phyloP scores from a whole-genome alignment of 352 stramenopile species.

The Pythium volutum region DNA sequence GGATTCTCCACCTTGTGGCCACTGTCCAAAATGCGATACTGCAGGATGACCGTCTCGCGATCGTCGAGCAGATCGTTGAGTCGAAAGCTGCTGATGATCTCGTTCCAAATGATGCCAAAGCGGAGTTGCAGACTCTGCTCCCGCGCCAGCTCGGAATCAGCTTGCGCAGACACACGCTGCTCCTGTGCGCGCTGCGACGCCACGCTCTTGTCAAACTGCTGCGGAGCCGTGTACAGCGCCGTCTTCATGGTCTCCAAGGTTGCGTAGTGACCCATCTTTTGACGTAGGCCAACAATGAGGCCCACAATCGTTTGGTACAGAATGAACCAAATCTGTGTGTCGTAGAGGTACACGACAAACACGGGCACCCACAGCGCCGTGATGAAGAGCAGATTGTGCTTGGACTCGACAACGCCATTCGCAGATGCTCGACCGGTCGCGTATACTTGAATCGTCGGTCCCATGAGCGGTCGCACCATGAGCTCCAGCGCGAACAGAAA shows the following conservation, averaged over 20 bases:
- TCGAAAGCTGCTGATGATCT: constrained; percentile 88
- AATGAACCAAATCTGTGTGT: constrained; percentile 85
- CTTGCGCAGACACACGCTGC: constrained; percentile 18
- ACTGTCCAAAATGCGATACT: constrained; percentile 85
- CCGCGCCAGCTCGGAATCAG: not conserved
- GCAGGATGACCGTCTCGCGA: constrained; percentile 81
- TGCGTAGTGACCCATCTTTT: constrained; percentile 81
- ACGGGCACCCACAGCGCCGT: constrained; percentile 73
- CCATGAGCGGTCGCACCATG: constrained; percentile 96
- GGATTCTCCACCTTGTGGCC: constrained; percentile 79
- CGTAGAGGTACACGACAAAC: constrained; percentile 85
- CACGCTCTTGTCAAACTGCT: constrained; percentile 75
- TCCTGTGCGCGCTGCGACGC: constrained; percentile 70
- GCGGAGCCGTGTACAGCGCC: constrained; percentile 58
- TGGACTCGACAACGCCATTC: constrained; percentile 63
- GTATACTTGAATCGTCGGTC: constrained; percentile 94
- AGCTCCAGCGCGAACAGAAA: constrained; percentile 97
- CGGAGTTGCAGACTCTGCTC: constrained; percentile 61
- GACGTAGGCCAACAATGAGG: constrained; percentile 65
- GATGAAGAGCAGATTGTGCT: constrained; percentile 83
- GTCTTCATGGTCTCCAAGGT: constrained; percentile 61
- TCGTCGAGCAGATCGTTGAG: constrained; percentile 85
- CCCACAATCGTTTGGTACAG: constrained; percentile 80
- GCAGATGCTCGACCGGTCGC: constrained; percentile 54
- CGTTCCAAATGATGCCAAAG: constrained; percentile 88